phyloP scores from a whole-genome alignment of 2,329 filamentous ascomycete genomes.

The Fusarium tuaranense region DNA sequence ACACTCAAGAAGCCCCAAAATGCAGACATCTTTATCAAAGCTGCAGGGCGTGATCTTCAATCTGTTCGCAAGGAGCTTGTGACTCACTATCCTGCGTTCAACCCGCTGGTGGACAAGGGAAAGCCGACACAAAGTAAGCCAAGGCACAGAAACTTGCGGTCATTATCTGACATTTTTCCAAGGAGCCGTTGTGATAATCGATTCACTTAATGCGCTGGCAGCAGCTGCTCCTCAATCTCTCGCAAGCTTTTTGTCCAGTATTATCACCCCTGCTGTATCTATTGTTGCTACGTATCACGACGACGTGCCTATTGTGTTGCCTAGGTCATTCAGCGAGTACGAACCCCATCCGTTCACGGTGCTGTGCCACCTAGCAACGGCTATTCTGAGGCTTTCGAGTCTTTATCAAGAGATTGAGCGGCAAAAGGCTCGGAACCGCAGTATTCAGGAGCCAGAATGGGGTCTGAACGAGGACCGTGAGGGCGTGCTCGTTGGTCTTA shows the following conservation, averaged over 20 bases:
- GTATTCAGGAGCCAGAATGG: slow-evolving; percentile 79
- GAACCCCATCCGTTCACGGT: slow-evolving; percentile 77
- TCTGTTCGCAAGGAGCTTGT: slow-evolving; percentile 71
- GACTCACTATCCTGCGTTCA: slow-evolving; percentile 58
- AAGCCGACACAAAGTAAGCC: slow-evolving; percentile 53
- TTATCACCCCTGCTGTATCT: slow-evolving; percentile 75
- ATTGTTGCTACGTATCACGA: slow-evolving; percentile 85
- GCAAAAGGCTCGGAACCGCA: slow-evolving; percentile 81
- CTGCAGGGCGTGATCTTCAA: slow-evolving; percentile 68
- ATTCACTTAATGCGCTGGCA: slow-evolving; percentile 78
- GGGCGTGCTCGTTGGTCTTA: slow-evolving; percentile 79
- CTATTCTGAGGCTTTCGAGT: slow-evolving; percentile 79
- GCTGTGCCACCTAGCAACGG: slow-evolving; percentile 88
- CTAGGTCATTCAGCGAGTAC: slow-evolving; percentile 62
- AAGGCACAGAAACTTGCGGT: too few species aligned
- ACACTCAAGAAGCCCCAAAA: slow-evolving; percentile 74
- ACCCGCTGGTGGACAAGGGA: slow-evolving; percentile 51
- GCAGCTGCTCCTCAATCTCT: slow-evolving; percentile 66
- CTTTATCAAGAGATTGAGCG: slow-evolving; percentile 79
- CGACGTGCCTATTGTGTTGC: slow-evolving; percentile 75
- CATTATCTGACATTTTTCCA: slow-evolving; percentile 48
- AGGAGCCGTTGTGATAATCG: slow-evolving; percentile 83
- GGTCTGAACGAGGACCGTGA: slow-evolving; percentile 83
- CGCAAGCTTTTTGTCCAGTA: slow-evolving; percentile 75
- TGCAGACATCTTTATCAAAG: slow-evolving; percentile 76